These are phyloP conservation scores for Royoungia palumana DNA, from an alignment of 768 basidiomycete genomes.

Conservation along the genomic window DNA sequence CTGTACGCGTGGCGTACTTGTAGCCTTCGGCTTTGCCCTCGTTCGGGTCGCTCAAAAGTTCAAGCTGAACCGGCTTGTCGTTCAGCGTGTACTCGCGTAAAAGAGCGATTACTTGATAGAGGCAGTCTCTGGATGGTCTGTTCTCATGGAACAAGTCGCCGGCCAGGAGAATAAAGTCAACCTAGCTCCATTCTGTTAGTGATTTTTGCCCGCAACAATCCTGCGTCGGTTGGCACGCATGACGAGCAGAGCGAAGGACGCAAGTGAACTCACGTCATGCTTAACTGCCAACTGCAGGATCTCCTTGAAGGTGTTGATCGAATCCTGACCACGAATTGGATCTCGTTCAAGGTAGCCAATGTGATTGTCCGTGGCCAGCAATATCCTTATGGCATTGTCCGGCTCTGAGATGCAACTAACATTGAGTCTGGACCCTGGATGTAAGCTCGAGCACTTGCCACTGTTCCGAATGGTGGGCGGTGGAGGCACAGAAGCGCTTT, in stretches of 20 bases:
- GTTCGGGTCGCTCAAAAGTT: constrained; percentile 88
- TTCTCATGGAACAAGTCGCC: constrained; percentile 99
- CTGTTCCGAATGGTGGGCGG: constrained; percentile 36
- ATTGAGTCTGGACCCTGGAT: background rate
- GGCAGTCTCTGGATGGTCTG: constrained; percentile 83
- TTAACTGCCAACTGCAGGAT: constrained; percentile 89
- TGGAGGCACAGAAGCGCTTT: constrained; percentile 28
- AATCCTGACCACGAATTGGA: constrained; percentile 90
- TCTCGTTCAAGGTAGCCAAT: constrained; percentile 95
- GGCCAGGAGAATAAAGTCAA: constrained; percentile 92
- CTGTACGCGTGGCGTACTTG: constrained; percentile 49
- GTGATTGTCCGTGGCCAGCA: constrained; percentile 95
- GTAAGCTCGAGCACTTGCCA: constrained; percentile 30
- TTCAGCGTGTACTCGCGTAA: constrained; percentile 88
- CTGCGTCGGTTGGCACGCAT: background rate
- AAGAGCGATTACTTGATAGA: constrained; percentile 86
- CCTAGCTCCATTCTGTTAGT: constrained; percentile 43
- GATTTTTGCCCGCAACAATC: background rate
- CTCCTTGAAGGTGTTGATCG: constrained; percentile 93
- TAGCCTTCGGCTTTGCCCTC: constrained; percentile 86
- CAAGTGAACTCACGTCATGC: constrained; percentile 60
- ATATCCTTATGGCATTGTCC: constrained; percentile 72
- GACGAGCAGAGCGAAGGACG: background rate
- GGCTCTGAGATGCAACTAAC: constrained; percentile 36
- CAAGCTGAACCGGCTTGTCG: constrained; percentile 84